Conservation (phyloP, 768 basidiomycete genomes). For the Xanthoconium purpureum region DNA sequence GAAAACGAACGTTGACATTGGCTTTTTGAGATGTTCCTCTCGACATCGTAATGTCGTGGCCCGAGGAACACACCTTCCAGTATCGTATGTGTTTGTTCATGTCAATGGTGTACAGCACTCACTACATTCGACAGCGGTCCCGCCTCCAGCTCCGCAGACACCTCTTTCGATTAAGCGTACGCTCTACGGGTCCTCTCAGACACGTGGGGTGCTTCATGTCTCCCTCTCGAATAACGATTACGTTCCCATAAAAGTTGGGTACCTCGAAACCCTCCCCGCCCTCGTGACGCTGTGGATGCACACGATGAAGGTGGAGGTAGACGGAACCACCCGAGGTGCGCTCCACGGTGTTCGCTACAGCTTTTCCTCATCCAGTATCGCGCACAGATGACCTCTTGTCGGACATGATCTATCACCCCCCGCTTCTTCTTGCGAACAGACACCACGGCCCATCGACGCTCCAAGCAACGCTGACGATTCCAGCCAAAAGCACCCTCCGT, state of each 20-base stretch:
- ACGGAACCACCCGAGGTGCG: constrained; percentile 48
- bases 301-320: constrained; percentile 56
- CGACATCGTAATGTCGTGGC: constrained; percentile 58
- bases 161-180: constrained; percentile 64
- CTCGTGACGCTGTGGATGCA: constrained; percentile 85
- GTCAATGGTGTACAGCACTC: not conserved
- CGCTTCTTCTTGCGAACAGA: constrained; percentile 21
- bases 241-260: constrained; percentile 46
- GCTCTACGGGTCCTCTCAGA: constrained; percentile 72
- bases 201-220: constrained; percentile 68
- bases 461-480: constrained; percentile 68
- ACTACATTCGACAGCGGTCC: constrained; percentile 32
- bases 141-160: constrained; percentile 39
- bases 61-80: constrained; percentile 45
- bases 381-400: constrained; percentile 59
- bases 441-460: constrained; percentile 57
- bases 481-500: constrained; percentile 58
- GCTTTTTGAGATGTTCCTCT: constrained; percentile 35
- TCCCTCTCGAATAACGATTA: constrained; percentile 56
- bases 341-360: not conserved
- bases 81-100: constrained; percentile 46
- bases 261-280: constrained; percentile 94
- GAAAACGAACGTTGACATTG: not conserved
- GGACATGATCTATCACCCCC: constrained; percentile 57
- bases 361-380: not conserved